phyloP scores from a whole-genome alignment of 164 flowering plant species.

The grape (Vitis vinifera) region ASM3070453v1 NC_081821.1:9955501-9956000 shows the following conservation, averaged over 20 bases:
- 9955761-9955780: conserved; percentile 92
- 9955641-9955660: not conserved
- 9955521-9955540: conserved; percentile 97
- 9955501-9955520: conserved; percentile 93
- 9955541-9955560: conserved; percentile 99
- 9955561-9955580: conserved; percentile 99
- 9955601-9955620: conserved; percentile 8
- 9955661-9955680: not conserved
- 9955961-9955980: conserved; percentile 90
- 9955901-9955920: conserved; percentile 5
- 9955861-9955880: not conserved
- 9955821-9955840: conserved; percentile 90
- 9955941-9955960: conserved; percentile 99
- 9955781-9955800: conserved; percentile 95
- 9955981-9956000: conserved; percentile 95
- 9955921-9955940: conserved; percentile 90
- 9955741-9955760: conserved; percentile 99
- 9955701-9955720: conserved; percentile 78
- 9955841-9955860: conserved; percentile 61
- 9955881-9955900: not conserved
- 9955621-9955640: not conserved
- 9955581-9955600: conserved; percentile 94
- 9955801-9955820: conserved; percentile 95
- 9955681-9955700: not conserved
- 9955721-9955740: conserved; percentile 93